Base-by-base conservation (phyloP, 768 basidiomycete genomes). In the Lactifluus hygrophoroides region DNA sequence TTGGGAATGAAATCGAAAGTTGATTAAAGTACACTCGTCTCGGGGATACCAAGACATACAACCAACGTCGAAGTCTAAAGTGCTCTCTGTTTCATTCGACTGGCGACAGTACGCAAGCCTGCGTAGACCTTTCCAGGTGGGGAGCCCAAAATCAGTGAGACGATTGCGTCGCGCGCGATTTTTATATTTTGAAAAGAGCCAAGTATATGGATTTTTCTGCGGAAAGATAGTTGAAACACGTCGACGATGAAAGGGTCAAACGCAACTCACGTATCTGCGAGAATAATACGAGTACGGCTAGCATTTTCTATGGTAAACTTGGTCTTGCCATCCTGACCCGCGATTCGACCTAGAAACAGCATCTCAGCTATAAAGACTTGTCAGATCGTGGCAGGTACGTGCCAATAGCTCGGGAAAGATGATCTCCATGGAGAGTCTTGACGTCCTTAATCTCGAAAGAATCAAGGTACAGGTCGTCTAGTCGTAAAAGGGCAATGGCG, bases 371-470 rank as follows among this genome's bases (percentile, higher is more conserved):
- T 25, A 28, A 32, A 3, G 37, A 51, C 13, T 9, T 43, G 13
- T 17, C 3, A 28, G 17, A 43, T 32, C 21, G 35, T 8, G 16
- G 40, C 2, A n/a, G 6, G 23, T 16, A 66, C 75, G 42, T 61
- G 84, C 93, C 96, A 61, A 99, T 97, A 10, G 96, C 96, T 63
- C 96, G 88, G n/a, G 94, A 92, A 9, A 99, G 77, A 71, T 99
- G 96, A 67, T 99, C 96, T 2, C 96, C 96, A 60, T 96, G 94
- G 7, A 99, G 79, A 0, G 92, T 95, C 75, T 99, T 99, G 52
- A 98, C 94, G 65, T 99, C 96, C 71, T 98, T 98, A 72, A 99
- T 95, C 72, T 99, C 96, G 67, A 96, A 96, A 3, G 94, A 94
- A 67, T 98, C 96, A 46, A 99, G 87, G 70, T 98, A 99, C 14